Evolutionary conservation across 1,139 yeast species (phyloP), one percentile per base, ranked within the genome.

Genomic region (Pichia sp.): DNA sequence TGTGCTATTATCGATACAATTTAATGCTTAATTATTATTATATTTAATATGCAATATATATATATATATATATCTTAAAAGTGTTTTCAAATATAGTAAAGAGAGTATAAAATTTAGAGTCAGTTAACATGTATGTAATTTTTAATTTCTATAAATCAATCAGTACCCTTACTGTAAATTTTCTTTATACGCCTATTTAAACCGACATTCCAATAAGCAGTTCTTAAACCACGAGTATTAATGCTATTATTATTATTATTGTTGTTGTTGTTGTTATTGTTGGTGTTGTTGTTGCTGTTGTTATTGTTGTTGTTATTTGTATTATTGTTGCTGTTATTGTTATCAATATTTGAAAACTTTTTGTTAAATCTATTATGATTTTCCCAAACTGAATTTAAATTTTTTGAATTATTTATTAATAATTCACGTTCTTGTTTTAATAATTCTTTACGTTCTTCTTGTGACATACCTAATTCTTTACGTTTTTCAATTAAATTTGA

Each of bases 201-300:
- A 52, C 71, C 73, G 44, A 74, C 75, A 58, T 78, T 78, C 83
- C 83, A 78, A 38, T 72, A 75, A 47, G 76, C 73, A 0, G 81
- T 77, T 56, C 77, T 75, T 73, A 78, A 73, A 11, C 78, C 75
- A 27, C 78, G 70, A 42, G 75, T 66, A 53, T 6, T 42, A 9
- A 74, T 40, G 5, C 31, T 27, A 31, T 30, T 31, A 34, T 30
- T 34, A 7, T 29, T 36, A 4, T 34, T 44, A 8, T 7, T 34
- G 33, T 34, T n/a, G n/a, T 29, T 18, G 18, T 18, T 18, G 18
- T 18, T 18, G 18, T 18, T 18, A 18, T 18, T 18, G 18, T 18
- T 18, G 18, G 18, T 18, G 18, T 18, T 18, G 18, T 18, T 18
- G 18, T 18, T 18, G 18, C 18, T 18, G 18, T 18, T 18, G 18